Base-by-base conservation (phyloP, 169 alveolate genomes). In the Plasmodium inui region DNA sequence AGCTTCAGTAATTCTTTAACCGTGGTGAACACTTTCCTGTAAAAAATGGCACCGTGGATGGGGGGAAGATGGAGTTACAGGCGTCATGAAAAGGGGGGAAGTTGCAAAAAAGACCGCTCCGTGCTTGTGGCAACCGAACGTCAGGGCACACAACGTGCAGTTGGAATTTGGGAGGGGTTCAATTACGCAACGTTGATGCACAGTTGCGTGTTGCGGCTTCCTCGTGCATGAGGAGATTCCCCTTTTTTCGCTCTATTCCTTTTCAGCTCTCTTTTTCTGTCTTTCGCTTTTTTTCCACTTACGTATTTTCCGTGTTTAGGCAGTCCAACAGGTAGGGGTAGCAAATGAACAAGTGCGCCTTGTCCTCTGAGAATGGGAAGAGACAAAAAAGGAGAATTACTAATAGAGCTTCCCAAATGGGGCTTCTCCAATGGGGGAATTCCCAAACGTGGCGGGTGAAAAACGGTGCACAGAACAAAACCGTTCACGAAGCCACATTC, bases 281-380 rank as follows among this genome's bases (percentile, higher is more conserved):
- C 79, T 30, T 84, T 85, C 22, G 53, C 55, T 12, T 86, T 32
- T 73, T 85, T 74, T 19, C 19, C 17, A 19, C 44, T 89, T 89
- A 89, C 94, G 73, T 79, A 89, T 89, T 89, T 89, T 89, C 83
- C 26, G 90, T 89, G 72, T 89, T 89, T 39, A 89, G 82, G 57
- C 94, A 89, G 26, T 89, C 85, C 46, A 89, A 39, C 70, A 89
- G 79, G 46, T 89, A 89, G 30, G 94, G 94, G 57, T 89, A 89
- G 22, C 94, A 89, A 79, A 89, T 89, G 79, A 89, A 79, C 28
- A 89, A 73, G 34, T 89, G 94, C 34, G 94, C 89, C 72, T 79
- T 89, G 71, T 89, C 94, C 37, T 89, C 93, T 86, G 85, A 80
- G 34, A 3, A 55, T 37, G 39, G 17, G 44, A 2, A 55, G n/a